Conservation (phyloP, 106 monocot genomes). For the Dioscorea zingiberensis region DNA sequence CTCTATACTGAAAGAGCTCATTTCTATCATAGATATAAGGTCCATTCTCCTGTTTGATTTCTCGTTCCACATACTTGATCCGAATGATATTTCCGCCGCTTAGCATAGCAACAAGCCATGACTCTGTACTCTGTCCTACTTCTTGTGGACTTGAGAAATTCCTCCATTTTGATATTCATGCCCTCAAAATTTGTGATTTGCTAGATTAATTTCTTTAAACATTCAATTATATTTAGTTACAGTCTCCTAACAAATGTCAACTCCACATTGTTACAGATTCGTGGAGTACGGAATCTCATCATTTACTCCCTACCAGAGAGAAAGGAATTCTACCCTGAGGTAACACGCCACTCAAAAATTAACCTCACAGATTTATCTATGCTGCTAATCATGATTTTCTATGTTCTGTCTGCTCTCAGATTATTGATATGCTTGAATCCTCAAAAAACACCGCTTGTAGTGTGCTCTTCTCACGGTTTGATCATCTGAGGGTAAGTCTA, state of each 20-base stretch:
- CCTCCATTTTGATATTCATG: no score
- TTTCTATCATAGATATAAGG: slow-evolving; percentile 99
- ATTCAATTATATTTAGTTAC: no score
- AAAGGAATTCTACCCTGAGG: slow-evolving; percentile 92
- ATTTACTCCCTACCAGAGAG: slow-evolving; percentile 90
- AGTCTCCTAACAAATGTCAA: no score
- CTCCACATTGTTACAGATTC: slow-evolving; percentile 50
- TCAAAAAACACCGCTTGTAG: slow-evolving; percentile 41
- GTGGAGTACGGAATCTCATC: slow-evolving; percentile 65
- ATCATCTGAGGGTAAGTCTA: slow-evolving; percentile 47
- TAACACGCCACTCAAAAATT: slow-evolving; percentile 5
- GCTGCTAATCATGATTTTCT: background rate
- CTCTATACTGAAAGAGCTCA: slow-evolving; percentile 96
- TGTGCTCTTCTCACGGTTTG: slow-evolving; percentile 60
- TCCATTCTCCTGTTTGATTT: background rate
- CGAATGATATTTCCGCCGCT: no score
- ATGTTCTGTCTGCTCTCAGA: slow-evolving; percentile 18
- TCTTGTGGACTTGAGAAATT: no score
- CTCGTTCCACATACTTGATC: no score
- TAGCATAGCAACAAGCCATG: no score
- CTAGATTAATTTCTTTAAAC: no score
- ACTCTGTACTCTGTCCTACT: no score
- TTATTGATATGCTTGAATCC: slow-evolving; percentile 61
- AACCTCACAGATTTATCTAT: no score
- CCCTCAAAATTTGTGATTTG: no score